A percentile compares a stretch with the other conserved stretches of the same genome.
Evolutionary conservation across 2,329 filamentous ascomycete species (phyloP).

Genomic region (Epichloe typhina): DNA sequence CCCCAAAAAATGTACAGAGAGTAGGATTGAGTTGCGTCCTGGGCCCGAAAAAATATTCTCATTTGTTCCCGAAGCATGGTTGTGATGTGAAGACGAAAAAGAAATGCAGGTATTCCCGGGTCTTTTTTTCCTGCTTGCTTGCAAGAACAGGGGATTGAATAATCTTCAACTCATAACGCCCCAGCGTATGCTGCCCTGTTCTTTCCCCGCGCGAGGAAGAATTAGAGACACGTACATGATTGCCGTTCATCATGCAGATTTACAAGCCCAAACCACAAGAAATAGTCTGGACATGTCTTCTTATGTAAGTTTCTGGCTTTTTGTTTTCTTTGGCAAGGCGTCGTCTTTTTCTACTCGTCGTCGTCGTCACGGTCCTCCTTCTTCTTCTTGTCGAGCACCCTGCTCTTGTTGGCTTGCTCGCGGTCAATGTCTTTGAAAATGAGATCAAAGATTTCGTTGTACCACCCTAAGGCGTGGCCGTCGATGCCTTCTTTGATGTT

Average conservation of each 20-base stretch:
- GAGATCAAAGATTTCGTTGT: slow-evolving; percentile 81
- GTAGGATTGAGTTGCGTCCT: slow-evolving; percentile 1
- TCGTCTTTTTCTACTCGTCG: slow-evolving; percentile 17
- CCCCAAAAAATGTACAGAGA: slow-evolving; percentile 2
- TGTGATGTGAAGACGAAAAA: no score
- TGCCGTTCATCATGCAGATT: slow-evolving; percentile 1
- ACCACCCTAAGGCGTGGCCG: slow-evolving; percentile 86
- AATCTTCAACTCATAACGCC: neutral
- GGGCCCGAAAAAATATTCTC: neutral
- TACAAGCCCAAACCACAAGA: neutral
- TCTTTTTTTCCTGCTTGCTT: no score
- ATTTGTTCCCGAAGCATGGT: neutral
- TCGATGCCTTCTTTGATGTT: slow-evolving; percentile 97
- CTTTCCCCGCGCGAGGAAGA: neutral
- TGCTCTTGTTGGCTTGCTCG: slow-evolving; percentile 62
- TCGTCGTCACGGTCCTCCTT: slow-evolving; percentile 25
- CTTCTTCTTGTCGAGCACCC: slow-evolving; percentile 42
- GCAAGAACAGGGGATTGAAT: neutral
- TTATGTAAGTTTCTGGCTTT: neutral
- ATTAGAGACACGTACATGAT: neutral
- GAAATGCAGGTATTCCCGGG: no score
- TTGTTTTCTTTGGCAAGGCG: neutral
- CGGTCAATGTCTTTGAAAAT: slow-evolving; percentile 75
- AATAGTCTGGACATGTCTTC: neutral
- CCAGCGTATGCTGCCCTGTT: slow-evolving; percentile 1